Conservation (phyloP, 345 rosid genomes). For the Nasturtium officinale region DNA sequence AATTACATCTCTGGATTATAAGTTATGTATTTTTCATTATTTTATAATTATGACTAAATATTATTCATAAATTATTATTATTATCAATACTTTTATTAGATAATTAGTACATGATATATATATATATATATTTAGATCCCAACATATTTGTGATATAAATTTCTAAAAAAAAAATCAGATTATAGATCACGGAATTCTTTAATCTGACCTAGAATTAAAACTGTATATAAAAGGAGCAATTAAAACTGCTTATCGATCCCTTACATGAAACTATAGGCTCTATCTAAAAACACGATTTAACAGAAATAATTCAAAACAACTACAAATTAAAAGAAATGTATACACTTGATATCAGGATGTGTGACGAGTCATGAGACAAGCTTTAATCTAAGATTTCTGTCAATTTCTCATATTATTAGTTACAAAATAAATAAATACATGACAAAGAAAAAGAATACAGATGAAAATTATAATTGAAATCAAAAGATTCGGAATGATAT, state of each 20-base stretch:
- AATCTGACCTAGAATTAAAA: not conserved
- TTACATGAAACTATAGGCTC: not conserved
- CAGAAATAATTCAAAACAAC: not conserved
- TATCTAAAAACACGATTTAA: not conserved
- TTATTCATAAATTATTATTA: not conserved
- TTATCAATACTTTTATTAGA: not conserved
- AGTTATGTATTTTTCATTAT: no score
- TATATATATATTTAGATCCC: not conserved
- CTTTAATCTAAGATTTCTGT: slow-evolving; percentile 44
- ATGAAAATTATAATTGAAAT: slow-evolving; percentile 35
- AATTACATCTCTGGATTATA: no score
- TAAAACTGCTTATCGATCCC: not conserved
- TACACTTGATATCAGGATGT: not conserved
- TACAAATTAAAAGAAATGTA: not conserved
- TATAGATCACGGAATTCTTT: not conserved
- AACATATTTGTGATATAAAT: not conserved
- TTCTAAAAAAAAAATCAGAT: not conserved
- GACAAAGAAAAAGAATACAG: slow-evolving; percentile 1
- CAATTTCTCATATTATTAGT: slow-evolving; percentile 44
- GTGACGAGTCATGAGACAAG: slow-evolving; percentile 35
- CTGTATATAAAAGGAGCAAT: not conserved
- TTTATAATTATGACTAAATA: not conserved
- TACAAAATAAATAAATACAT: not conserved
- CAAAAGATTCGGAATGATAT: slow-evolving; percentile 61
- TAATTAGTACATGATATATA: not conserved